Percentiles rank a stretch among this genome's conserved stretches.
Conservation (phyloP, 345 rosid genomes). For the Populus euphratica region DNA sequence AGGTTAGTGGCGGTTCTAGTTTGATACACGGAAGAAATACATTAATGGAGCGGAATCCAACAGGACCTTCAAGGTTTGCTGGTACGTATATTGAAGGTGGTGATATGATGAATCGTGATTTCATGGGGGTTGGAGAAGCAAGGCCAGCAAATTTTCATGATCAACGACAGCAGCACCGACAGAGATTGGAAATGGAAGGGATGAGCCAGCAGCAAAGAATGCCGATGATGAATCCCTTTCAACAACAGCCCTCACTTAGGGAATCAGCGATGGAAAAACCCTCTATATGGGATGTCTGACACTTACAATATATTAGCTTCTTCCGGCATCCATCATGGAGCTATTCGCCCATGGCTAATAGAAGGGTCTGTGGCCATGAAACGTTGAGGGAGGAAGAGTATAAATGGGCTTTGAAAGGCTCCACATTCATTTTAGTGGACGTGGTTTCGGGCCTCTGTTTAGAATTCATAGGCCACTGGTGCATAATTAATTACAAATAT, state of each 20-base stretch:
- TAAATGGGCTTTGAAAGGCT: not conserved
- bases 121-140: slow-evolving; percentile 55
- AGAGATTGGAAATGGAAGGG: slow-evolving; percentile 40
- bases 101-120: slow-evolving; percentile 48
- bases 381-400: not conserved
- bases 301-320: not conserved
- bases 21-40: slow-evolving; percentile 26
- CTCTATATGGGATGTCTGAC: slow-evolving; percentile 53
- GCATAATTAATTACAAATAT: not conserved
- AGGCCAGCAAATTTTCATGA: slow-evolving; percentile 33
- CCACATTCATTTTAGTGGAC: not conserved
- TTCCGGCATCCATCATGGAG: too few species aligned
- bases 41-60: slow-evolving; percentile 13
- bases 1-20: slow-evolving; percentile 20
- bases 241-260: slow-evolving; percentile 43
- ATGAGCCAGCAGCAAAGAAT: slow-evolving; percentile 40
- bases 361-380: too few species aligned
- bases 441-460: not conserved
- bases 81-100: slow-evolving; percentile 14
- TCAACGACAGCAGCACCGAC: slow-evolving; percentile 16
- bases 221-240: slow-evolving; percentile 41
- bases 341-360: not conserved
- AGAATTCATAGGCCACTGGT: not conserved
- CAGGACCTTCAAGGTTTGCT: slow-evolving; percentile 29
- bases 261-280: slow-evolving; percentile 47